Conservation (phyloP, 768 basidiomycete species). For the Amanita rimosa region DNA sequence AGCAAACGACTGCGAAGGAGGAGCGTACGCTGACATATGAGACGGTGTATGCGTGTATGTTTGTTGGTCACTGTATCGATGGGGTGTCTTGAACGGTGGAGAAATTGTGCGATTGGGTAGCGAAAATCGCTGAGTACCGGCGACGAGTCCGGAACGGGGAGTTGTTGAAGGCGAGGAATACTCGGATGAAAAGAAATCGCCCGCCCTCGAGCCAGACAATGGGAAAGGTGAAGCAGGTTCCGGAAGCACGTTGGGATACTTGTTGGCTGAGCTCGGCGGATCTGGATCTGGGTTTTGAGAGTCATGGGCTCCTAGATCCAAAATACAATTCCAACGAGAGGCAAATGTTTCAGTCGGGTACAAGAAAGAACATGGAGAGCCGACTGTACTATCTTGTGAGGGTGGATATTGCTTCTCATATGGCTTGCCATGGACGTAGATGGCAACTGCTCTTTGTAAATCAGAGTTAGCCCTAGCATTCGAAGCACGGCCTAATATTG, state of each 20-base stretch:
- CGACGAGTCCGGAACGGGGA: conserved; percentile 29
- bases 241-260: conserved; percentile 40
- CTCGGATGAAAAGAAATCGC: conserved; percentile 10
- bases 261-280: conserved; percentile 19
- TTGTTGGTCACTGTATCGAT: conserved; percentile 7
- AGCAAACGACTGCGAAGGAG: conserved; percentile 19
- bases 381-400: conserved; percentile 11
- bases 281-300: conserved; percentile 20
- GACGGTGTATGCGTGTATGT: conserved; percentile 16
- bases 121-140: conserved; percentile 51
- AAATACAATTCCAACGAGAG: conserved; percentile 84
- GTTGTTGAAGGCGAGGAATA: conserved; percentile 8
- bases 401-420: conserved; percentile 17
- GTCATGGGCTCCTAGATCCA: conserved; percentile 53
- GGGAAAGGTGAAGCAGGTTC: conserved; percentile 81
- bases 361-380: conserved; percentile 11
- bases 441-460: conserved; percentile 67
- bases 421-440: conserved; percentile 70
- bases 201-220: conserved; percentile 18
- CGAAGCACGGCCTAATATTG: conserved; percentile 19
- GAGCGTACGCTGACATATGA: conserved; percentile 20
- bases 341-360: conserved; percentile 71
- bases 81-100: conserved; percentile 5
- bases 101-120: conserved; percentile 12
- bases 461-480: conserved; percentile 24